Percentiles rank a stretch among this genome's conserved stretches.
Evolutionary conservation across 345 rosid species (phyloP).

Genomic region (Gossypium herbaceum): DNA sequence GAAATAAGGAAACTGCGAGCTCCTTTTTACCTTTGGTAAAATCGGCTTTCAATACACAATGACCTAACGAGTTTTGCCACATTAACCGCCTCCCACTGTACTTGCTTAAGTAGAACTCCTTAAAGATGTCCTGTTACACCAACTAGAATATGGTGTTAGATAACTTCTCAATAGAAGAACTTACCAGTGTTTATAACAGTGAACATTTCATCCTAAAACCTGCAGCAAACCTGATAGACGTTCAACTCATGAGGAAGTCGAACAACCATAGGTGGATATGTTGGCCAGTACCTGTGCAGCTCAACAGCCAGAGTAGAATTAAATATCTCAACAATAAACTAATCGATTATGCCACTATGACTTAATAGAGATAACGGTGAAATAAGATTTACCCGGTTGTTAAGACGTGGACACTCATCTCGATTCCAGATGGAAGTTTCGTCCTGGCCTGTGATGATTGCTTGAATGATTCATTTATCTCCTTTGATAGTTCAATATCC

Average conservation of each 20-base stretch:
- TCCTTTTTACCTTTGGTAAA: slow-evolving; percentile 94
- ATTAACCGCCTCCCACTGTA: slow-evolving; percentile 95
- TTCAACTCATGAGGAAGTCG: slow-evolving; percentile 96
- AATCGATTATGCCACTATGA: not conserved
- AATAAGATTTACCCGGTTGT: slow-evolving; percentile 71
- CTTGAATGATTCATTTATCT: slow-evolving; percentile 94
- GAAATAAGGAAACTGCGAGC: slow-evolving; percentile 94
- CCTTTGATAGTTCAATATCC: slow-evolving; percentile 97
- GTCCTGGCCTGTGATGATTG: slow-evolving; percentile 96
- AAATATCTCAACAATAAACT: not conserved
- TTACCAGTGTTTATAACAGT: not conserved
- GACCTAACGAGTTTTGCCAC: slow-evolving; percentile 98
- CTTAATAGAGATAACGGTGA: not conserved
- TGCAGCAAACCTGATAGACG: slow-evolving; percentile 76
- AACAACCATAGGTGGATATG: slow-evolving; percentile 96
- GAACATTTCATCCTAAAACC: slow-evolving; percentile 17
- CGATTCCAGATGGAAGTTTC: slow-evolving; percentile 92
- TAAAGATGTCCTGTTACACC: slow-evolving; percentile 76
- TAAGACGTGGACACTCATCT: slow-evolving; percentile 95
- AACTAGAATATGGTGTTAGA: slow-evolving; percentile 14
- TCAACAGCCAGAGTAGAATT: slow-evolving; percentile 19
- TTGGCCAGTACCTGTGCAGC: slow-evolving; percentile 88
- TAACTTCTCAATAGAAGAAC: not conserved
- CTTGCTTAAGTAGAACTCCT: slow-evolving; percentile 94
- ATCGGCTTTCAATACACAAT: slow-evolving; percentile 89